Evolutionary conservation across 805 yeast species (phyloP), one percentile per base, ranked within the genome.

Genomic region (Kazachstania bromeliacearum): DNA sequence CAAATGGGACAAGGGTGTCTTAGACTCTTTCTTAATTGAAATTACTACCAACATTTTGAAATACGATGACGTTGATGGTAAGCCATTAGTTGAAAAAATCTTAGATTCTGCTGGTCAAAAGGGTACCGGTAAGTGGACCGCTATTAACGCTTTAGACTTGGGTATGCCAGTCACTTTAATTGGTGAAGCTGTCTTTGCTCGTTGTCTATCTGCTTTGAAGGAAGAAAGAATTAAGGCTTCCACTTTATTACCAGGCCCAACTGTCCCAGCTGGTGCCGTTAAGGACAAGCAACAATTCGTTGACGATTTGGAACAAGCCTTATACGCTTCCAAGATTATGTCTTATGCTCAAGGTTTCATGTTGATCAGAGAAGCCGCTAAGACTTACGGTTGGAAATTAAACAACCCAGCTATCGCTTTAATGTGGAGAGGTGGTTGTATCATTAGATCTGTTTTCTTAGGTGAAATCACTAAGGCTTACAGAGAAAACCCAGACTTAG

Each of bases 371-470:
- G 96, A 89, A 69, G 97, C 97, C 54, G 97, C 95, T 51, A 80
- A 76, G 68, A 95, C 85, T 66, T 89, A 85, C 76, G 79, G 79
- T 60, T 89, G 98, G 98, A 79, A 84, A 67, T 75, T 89, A 64
- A 92, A 89, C 81, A 83, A 85, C 79, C 95, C 97, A 55, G 92
- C 95, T 42, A 92, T 92, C 57, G 97, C 97, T 53, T 77, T 92
- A 59, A 89, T 89, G 97, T 89, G 98, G 98, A 81, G 98, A 77
- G 98, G 98, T 73, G 98, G 98, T 57, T 89, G 98, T 77, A 89
- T 89, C 67, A 89, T 89, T 70, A 85, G 97, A 77, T 89, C 98
- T 40, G 96, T 89, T 48, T 89, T 89, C 83, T 74, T 89, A 62
- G 96, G 79, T 60, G 96, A 89, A 68, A 89, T 89, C 70, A 89